Percentiles rank a stretch among this genome's conserved stretches.
Conservation (phyloP, 169 alveolate genomes). For the Plasmodium adleri region DNA sequence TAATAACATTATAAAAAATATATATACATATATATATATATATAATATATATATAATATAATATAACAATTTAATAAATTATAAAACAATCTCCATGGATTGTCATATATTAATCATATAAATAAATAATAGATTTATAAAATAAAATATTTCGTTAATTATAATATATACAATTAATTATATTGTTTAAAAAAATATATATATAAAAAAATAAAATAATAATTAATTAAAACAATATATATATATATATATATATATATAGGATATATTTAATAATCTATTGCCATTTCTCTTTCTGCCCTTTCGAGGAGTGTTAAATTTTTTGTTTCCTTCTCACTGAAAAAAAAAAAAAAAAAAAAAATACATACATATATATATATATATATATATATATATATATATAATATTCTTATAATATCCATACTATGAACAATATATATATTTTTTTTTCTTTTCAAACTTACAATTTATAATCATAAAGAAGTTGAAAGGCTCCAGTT, state of each 20-base stretch:
- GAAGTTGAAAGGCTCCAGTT: constrained; percentile 93
- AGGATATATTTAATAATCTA: background rate
- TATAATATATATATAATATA: too few species aligned
- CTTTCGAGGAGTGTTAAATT: constrained; percentile 50
- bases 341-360: background rate
- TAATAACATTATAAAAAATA: too few species aligned
- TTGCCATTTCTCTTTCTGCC: constrained; percentile 27
- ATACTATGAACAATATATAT: background rate
- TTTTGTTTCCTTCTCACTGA: constrained; percentile 32
- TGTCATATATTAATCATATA: too few species aligned
- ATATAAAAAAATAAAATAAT: background rate
- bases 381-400: background rate
- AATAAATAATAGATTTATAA: too few species aligned
- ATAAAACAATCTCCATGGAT: too few species aligned
- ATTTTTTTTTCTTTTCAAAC: background rate
- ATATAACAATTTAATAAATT: too few species aligned
- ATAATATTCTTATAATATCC: background rate
- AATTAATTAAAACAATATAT: background rate
- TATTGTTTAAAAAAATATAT: background rate
- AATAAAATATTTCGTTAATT: too few species aligned
- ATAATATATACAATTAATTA: too few species aligned
- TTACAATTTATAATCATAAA: constrained; percentile 62
- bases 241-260: constrained; percentile 5
- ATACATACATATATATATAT: background rate
- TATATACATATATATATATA: too few species aligned